Percentiles rank a stretch among this genome's conserved stretches.
phyloP scores from a whole-genome alignment of 257 asterid genomes.

The Solanum bulbocastanum region DNA sequence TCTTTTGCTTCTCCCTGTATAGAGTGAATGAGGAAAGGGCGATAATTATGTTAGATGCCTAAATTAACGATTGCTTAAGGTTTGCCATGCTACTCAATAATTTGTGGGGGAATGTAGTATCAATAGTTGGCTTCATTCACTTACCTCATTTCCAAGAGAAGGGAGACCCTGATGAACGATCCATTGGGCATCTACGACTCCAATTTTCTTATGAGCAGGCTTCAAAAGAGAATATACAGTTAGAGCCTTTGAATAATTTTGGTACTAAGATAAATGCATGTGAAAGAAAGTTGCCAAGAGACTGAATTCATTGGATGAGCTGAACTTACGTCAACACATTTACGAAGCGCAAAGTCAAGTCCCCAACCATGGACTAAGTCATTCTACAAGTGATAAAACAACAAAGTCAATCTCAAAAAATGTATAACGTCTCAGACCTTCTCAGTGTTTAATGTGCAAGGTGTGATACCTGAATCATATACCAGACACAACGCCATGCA shows the following conservation, averaged over 20 bases:
- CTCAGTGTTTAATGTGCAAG: not conserved
- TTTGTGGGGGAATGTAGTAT: not conserved
- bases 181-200: constrained; percentile 91
- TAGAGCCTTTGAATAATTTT: not conserved
- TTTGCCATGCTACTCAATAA: not conserved
- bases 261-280: not conserved
- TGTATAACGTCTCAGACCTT: not conserved
- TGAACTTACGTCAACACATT: constrained; percentile 61
- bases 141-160: constrained; percentile 72
- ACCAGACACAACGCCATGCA: constrained; percentile 96
- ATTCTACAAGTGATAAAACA: constrained; percentile 33
- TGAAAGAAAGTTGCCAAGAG: not conserved
- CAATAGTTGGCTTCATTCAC: not conserved
- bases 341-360: constrained; percentile 74
- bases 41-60: not conserved
- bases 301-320: not conserved
- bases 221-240: constrained; percentile 4
- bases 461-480: constrained; percentile 70
- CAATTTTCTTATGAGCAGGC: constrained; percentile 82
- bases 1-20: constrained; percentile 47
- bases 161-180: constrained; percentile 74
- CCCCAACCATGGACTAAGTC: constrained; percentile 98
- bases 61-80: not conserved
- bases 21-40: not conserved
- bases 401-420: not conserved